These are phyloP conservation scores for Solanum hybrid DNA, from an alignment of 305 asterid species.

Conservation along the genomic window DNA sequence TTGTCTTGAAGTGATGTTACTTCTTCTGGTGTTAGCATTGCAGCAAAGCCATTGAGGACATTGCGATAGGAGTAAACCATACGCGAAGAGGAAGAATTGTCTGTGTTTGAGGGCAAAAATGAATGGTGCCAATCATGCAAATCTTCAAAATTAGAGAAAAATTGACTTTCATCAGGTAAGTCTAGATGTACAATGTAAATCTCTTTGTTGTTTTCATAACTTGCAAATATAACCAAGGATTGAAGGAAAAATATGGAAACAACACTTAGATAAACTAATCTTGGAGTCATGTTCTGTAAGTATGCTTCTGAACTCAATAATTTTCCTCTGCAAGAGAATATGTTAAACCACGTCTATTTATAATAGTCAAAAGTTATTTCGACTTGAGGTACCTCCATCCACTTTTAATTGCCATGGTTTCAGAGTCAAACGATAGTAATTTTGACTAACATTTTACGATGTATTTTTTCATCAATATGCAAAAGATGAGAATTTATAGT, in stretches of 20 bases:
- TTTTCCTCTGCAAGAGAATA: background rate
- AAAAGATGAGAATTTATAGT: too few relatives aligned
- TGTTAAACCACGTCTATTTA: background rate
- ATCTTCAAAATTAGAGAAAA: background rate
- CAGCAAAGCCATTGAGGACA: constrained; percentile 1
- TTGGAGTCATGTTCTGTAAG: background rate
- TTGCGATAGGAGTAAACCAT: background rate
- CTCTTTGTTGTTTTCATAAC: background rate
- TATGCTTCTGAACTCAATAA: background rate
- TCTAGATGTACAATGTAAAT: background rate
- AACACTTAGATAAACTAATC: background rate
- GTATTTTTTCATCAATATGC: too few relatives aligned
- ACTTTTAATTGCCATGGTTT: background rate
- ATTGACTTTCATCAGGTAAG: background rate
- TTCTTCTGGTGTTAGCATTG: constrained; percentile 27
- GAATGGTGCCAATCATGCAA: background rate
- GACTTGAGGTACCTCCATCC: background rate
- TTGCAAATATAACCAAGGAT: background rate
- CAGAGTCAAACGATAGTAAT: background rate
- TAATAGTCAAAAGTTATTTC: background rate
- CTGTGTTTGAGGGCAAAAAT: background rate
- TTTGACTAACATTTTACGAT: too few relatives aligned
- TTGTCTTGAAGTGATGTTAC: constrained; percentile 18
- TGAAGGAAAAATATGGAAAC: background rate
- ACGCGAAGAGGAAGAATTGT: background rate